Conservation (phyloP, 2,329 filamentous ascomycete species). For the Plenodomus lindquistii region DNA sequence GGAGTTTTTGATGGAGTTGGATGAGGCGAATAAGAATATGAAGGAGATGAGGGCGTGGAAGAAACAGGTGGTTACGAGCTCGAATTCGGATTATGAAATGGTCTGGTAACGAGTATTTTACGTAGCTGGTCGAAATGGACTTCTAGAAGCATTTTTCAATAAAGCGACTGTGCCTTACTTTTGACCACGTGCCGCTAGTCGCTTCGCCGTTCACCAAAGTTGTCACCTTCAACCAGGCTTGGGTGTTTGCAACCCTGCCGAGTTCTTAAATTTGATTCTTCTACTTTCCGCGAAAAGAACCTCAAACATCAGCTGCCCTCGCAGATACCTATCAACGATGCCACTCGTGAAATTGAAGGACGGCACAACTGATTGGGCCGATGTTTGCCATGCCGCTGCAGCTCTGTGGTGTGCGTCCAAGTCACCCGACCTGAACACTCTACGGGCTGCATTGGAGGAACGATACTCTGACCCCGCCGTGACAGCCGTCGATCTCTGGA, state of each 20-base stretch:
- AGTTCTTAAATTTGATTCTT: too few relatives aligned
- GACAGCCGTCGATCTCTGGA: constrained; percentile 2
- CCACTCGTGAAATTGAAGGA: constrained; percentile 4
- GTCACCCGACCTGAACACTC: constrained; percentile 1
- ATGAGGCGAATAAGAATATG: constrained; percentile 3
- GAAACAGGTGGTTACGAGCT: background rate
- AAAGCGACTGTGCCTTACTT: too few relatives aligned
- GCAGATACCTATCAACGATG: background rate
- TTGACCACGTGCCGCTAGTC: too few relatives aligned
- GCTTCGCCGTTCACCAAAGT: too few relatives aligned
- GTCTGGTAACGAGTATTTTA: background rate
- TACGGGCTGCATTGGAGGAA: background rate
- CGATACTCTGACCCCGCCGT: background rate
- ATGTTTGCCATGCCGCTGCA: constrained; percentile 8
- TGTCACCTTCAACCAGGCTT: too few relatives aligned
- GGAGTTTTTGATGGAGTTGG: constrained; percentile 1
- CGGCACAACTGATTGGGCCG: constrained; percentile 4
- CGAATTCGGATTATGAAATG: background rate
- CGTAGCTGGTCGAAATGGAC: too few relatives aligned
- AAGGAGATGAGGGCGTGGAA: constrained; percentile 1
- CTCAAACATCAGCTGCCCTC: too few relatives aligned
- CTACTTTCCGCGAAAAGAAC: too few relatives aligned
- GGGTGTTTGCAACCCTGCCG: too few relatives aligned
- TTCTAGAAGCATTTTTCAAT: too few relatives aligned
- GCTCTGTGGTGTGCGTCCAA: constrained; percentile 5